Evolutionary conservation across 805 yeast genomes (phyloP).

Genomic region (Candida ulmi): DNA sequence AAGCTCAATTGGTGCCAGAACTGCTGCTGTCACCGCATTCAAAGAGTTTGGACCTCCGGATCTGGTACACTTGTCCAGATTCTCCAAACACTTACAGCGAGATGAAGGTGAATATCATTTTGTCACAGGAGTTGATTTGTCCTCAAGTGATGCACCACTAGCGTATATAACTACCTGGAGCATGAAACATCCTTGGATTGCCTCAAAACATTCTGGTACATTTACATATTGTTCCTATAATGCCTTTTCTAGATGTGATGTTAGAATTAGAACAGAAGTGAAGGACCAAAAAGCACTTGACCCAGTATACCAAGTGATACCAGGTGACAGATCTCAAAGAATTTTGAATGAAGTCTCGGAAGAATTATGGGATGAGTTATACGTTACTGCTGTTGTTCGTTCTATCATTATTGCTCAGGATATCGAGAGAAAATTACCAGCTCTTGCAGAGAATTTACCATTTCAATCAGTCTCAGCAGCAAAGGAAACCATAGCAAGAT

Average conservation of each 20-base stretch:
- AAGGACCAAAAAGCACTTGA: slow-evolving; percentile 38
- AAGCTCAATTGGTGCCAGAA: slow-evolving; percentile 47
- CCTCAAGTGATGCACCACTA: slow-evolving; percentile 39
- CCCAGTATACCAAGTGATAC: slow-evolving; percentile 26
- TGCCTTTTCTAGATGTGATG: slow-evolving; percentile 61
- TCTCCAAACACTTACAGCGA: slow-evolving; percentile 21
- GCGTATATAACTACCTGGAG: slow-evolving; percentile 39
- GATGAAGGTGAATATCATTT: slow-evolving; percentile 48
- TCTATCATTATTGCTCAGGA: slow-evolving; percentile 47
- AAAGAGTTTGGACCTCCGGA: slow-evolving; percentile 72
- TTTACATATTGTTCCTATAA: slow-evolving; percentile 66
- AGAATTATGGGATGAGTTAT: slow-evolving; percentile 54
- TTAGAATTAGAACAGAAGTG: slow-evolving; percentile 57
- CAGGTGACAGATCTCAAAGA: slow-evolving; percentile 31
- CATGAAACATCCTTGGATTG: slow-evolving; percentile 15
- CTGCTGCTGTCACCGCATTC: slow-evolving; percentile 32
- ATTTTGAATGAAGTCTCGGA: slow-evolving; percentile 27
- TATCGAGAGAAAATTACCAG: slow-evolving; percentile 51
- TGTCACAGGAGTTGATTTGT: slow-evolving; percentile 41
- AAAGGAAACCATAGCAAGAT: slow-evolving; percentile 8
- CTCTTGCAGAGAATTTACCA: slow-evolving; percentile 46
- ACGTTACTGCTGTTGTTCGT: slow-evolving; percentile 53
- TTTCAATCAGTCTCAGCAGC: slow-evolving; percentile 10
- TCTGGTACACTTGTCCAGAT: slow-evolving; percentile 45
- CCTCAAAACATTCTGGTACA: slow-evolving; percentile 22